Base-by-base conservation (phyloP, 2,329 filamentous ascomycete genomes). In the Beauveria sp. region DNA sequence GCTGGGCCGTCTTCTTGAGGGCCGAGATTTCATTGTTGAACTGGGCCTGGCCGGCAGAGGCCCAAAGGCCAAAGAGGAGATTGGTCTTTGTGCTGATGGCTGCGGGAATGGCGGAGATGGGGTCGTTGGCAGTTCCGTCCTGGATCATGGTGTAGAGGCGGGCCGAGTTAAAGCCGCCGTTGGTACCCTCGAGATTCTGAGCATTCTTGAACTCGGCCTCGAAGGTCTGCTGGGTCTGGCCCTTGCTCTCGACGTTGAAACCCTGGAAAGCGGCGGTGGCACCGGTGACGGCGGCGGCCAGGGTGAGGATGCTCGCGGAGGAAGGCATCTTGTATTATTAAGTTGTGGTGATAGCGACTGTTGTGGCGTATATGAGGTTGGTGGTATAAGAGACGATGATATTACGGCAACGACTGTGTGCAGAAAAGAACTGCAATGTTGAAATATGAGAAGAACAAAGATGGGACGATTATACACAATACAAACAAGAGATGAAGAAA, bases 61-160 rank as follows among this genome's bases (percentile, higher is more conserved):
- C 84, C 92, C 92, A 96, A 55, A 97, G 78, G 66, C 91, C 91
- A 14, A 96, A 84, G 12, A 97, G 82, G 28, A 97, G 82, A 48
- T 82, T 81, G 2, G 90, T 96, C 67, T 91, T 83, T 69, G 90
- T 90, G 67, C 81, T 83, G 74, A 96, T 91, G 68, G 91, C 92
- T 48, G 92, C 92, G 47, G 88, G 88, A 64, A 96, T 91, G 65
- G 88, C 90, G 46, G 82, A 78, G 69, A 89, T 91, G 67, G 85
- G 80, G 34, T 80, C 80, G 74, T 81, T 86, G 65, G 81, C 74
- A 6, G 87, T 87, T 65, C 84, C 86, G 28, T 75, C 82, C 80
- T 91, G 88, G 54, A 89, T 79, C 81, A 85, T 90, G 66, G 88
- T 91, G 75, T 88, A 92, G n/a, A 91, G 79, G 63, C 89, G 85